phyloP scores from a whole-genome alignment of 1,284 basidiomycete genomes.

The Cryptococcus neoformans region DNA sequence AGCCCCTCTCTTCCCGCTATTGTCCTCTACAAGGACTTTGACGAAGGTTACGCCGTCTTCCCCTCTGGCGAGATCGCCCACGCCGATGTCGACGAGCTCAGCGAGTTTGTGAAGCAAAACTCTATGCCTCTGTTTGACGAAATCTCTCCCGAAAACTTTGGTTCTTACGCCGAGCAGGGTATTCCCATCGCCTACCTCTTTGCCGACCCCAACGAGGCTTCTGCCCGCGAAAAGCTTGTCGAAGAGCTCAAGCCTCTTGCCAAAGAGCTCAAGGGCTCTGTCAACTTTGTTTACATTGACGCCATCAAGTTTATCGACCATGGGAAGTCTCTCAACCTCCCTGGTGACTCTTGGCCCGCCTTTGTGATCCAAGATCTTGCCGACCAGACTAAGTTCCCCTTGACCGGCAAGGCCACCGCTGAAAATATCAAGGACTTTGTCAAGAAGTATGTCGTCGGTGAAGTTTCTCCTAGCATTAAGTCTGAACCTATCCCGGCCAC shows the following conservation, averaged over 20 bases:
- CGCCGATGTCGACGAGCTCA: slow-evolving; percentile 61
- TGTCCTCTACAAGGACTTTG: slow-evolving; percentile 90
- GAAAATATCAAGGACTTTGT: slow-evolving; percentile 63
- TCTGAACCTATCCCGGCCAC: slow-evolving; percentile 86
- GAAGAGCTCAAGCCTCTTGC: slow-evolving; percentile 73
- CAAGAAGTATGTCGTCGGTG: slow-evolving; percentile 64
- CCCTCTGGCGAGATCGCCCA: slow-evolving; percentile 57
- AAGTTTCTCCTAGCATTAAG: slow-evolving; percentile 82
- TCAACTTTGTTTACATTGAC: slow-evolving; percentile 99
- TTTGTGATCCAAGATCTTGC: slow-evolving; percentile 89
- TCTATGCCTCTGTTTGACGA: slow-evolving; percentile 88
- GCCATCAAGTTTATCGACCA: slow-evolving; percentile 93
- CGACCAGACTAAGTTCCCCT: slow-evolving; percentile 85
- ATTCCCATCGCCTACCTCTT: slow-evolving; percentile 96
- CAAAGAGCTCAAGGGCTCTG: slow-evolving; percentile 72
- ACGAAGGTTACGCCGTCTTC: slow-evolving; percentile 75
- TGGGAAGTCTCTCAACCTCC: slow-evolving; percentile 89
- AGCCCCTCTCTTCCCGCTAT: slow-evolving; percentile 70
- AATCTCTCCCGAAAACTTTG: slow-evolving; percentile 93
- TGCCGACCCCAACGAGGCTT: slow-evolving; percentile 66
- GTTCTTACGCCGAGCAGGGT: slow-evolving; percentile 71
- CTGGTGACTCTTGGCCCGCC: slow-evolving; percentile 76
- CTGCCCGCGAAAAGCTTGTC: slow-evolving; percentile 62
- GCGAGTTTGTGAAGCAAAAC: slow-evolving; percentile 76
- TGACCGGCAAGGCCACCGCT: slow-evolving; percentile 55